Base-by-base conservation (phyloP, 2,329 filamentous ascomycete genomes). In the Arachnomyces sp. region DNA sequence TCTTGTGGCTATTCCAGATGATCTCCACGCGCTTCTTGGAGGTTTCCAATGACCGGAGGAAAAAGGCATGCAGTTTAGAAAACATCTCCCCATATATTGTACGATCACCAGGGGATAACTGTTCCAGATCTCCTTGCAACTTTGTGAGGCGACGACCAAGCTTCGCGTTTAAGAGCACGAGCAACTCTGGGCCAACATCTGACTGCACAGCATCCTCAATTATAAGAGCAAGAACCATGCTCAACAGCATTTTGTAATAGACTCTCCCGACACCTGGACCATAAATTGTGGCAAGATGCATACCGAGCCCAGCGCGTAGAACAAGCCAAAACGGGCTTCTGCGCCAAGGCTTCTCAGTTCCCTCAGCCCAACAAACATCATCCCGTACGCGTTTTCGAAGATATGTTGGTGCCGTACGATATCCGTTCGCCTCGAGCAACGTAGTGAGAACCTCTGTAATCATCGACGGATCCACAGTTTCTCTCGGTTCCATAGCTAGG, bases 281-380 rank as follows among this genome's bases (percentile, higher is more conserved):
- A 1, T 72, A 47, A 0, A 51, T 15, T 1, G 62, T 45, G 17
- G 59, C 65, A 0, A 83, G 61, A 6, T 71, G 64, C 0, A 78
- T 67, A 36, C 78, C 70, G 2, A 76, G 49, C 0, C 68, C 64
- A 2, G 84, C 77, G 0, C 79, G 73, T 3, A 84, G 55, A 0
- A 78, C 60, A 0, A 85, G 68, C 73, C 79, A 85, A 37, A 74
- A 68, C 0, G 81, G 70, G 2, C 71, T 71, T 29, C 82, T 64
- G 13, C 81, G 66, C 80, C 81, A 85, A 0, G 79, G 79, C 0
- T 64, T 52, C 1, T 67, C 56, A 0, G 67, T 63, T 2, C 55
- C 57, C 1, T 68, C 52, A 1, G 59, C 52, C 53, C 75, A 70
- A 9, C 66, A 67, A 0, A 82, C 71, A n/a, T 82, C 78, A 36